These are phyloP conservation scores for Paratrimastix pyriformis DNA, from an alignment of 78 protist species.

Conservation along the genomic window DNA sequence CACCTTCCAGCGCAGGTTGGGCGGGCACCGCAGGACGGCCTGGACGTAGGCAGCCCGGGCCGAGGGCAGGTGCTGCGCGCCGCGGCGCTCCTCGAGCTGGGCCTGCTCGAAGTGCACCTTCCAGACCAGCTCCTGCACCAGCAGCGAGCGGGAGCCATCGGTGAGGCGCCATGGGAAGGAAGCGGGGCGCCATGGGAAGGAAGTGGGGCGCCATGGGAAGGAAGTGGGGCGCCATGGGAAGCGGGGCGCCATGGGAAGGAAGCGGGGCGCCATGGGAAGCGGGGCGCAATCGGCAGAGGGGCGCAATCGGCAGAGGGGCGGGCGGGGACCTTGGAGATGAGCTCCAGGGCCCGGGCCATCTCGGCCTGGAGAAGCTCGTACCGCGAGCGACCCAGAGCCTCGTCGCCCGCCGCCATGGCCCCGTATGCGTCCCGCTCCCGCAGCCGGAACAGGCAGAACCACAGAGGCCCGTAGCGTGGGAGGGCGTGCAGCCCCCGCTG, in stretches of 20 bases:
- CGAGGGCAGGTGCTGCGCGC: slow-evolving; percentile 20
- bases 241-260: no score
- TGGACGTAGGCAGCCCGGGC: slow-evolving; percentile 50
- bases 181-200: no score
- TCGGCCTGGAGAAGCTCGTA: no score
- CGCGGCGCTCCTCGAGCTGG: slow-evolving; percentile 70
- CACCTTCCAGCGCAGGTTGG: slow-evolving; percentile 43
- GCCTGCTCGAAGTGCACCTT: slow-evolving; percentile 77
- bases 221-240: no score
- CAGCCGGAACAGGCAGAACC: slow-evolving; percentile 58
- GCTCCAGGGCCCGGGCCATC: slow-evolving; percentile 45
- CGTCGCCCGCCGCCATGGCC: slow-evolving; percentile 28
- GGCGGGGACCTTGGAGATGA: slow-evolving; percentile 55
- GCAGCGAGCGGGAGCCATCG: no score
- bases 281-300: no score
- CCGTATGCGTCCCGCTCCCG: slow-evolving; percentile 6
- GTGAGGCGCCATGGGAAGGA: no score
- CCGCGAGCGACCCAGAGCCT: no score
- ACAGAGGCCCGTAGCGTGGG: slow-evolving; percentile 70
- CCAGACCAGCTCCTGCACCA: slow-evolving; percentile 82
- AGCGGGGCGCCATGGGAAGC: no score
- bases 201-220: no score
- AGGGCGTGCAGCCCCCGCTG: slow-evolving; percentile 41
- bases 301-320: no score
- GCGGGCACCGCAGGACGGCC: slow-evolving; percentile 56